Percentiles rank a stretch among this genome's conserved stretches.
These are phyloP conservation scores for Raphanus raphanistrum DNA, from an alignment of 345 rosid genomes.

Conservation along the genomic window DNA sequence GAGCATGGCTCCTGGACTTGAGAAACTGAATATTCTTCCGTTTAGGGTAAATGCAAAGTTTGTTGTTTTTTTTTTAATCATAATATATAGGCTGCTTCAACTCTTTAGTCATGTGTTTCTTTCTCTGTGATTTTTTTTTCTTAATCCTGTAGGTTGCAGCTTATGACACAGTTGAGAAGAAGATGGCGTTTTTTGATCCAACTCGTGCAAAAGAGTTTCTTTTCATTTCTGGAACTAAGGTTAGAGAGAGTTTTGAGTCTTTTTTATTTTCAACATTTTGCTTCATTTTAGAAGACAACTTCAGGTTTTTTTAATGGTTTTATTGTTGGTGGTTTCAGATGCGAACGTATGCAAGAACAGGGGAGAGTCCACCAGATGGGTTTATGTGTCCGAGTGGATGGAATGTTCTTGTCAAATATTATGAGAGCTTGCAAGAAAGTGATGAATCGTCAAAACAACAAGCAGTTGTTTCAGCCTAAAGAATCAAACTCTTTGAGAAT, in stretches of 20 bases:
- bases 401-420: conserved; percentile 85
- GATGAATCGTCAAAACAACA: conserved; percentile 47
- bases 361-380: conserved; percentile 93
- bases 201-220: conserved; percentile 85
- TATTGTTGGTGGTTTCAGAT: conserved; percentile 50
- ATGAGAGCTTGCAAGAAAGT: conserved; percentile 64
- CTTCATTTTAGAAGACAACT: neutral
- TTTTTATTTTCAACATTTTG: neutral
- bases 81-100: neutral
- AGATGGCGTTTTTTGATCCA: conserved; percentile 95
- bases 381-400: conserved; percentile 97
- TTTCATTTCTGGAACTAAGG: conserved; percentile 98
- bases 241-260: conserved; percentile 23
- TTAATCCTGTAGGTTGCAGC: conserved; percentile 77
- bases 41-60: conserved; percentile 60
- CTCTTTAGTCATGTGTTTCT: neutral
- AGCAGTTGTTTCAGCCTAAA: conserved; percentile 29
- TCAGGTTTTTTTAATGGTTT: neutral
- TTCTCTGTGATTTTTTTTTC: neutral
- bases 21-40: conserved; percentile 91
- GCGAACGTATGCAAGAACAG: conserved; percentile 77
- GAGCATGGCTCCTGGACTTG: conserved; percentile 99
- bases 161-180: conserved; percentile 71
- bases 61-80: neutral
- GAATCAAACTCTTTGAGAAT: neutral